These are phyloP conservation scores for Exidia glandulosa DNA, from an alignment of 768 basidiomycete genomes.

Conservation along the genomic window DNA sequence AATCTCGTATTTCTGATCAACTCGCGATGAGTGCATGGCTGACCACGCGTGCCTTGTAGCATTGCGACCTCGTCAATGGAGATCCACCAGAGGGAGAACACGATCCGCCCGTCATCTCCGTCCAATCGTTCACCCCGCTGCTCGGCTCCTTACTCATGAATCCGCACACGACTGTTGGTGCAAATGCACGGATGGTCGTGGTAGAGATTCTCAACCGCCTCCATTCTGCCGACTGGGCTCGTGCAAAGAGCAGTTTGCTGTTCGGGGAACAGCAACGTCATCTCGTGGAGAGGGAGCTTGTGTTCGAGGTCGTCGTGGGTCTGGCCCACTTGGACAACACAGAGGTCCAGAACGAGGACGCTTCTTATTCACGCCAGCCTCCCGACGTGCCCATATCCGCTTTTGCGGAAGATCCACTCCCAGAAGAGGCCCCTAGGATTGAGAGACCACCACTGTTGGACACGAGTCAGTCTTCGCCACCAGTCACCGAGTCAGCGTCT, in stretches of 20 bases:
- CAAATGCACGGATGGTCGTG: conserved; percentile 60
- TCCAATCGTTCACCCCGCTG: conserved; percentile 84
- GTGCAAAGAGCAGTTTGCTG: conserved; percentile 21
- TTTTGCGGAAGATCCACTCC: no score
- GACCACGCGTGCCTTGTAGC: conserved; percentile 24
- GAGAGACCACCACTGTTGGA: no score
- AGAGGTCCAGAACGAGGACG: not conserved
- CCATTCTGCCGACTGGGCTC: conserved; percentile 40
- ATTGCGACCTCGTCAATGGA: conserved; percentile 50
- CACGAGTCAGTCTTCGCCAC: no score
- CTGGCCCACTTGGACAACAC: conserved; percentile 60
- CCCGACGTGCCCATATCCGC: no score
- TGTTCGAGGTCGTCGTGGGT: conserved; percentile 81
- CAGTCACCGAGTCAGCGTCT: no score
- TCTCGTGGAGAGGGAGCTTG: conserved; percentile 68
- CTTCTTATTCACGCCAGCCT: no score
- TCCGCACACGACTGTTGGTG: conserved; percentile 61
- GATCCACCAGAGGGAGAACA: conserved; percentile 27
- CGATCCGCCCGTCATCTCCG: conserved; percentile 42
- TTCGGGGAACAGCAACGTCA: conserved; percentile 47
- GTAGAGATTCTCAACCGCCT: conserved; percentile 70
- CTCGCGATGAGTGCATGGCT: not conserved
- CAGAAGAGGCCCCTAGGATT: no score
- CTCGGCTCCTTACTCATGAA: conserved; percentile 81
- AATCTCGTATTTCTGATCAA: not conserved